Base-by-base conservation (phyloP, 495 filamentous ascomycete genomes). In the Aspergillus ostianus region DNA sequence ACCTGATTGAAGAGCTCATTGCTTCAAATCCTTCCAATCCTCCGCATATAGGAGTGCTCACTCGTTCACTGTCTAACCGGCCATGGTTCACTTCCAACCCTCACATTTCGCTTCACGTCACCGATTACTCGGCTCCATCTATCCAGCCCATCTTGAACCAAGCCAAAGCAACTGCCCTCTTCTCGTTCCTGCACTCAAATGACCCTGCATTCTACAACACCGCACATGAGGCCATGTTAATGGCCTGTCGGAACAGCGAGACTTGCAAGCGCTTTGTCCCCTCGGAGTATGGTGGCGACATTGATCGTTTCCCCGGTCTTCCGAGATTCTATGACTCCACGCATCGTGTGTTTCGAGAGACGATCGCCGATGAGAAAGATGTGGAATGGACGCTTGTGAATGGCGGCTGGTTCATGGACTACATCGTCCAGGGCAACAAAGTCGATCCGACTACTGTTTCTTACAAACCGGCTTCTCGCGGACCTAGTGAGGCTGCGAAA, bases 1-100 rank as follows among this genome's bases (percentile, higher is more conserved):
- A 51, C 18, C 48, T 51, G 3, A 51, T 51, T n/a, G 48, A 51
- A 18, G 48, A 51, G 15, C 48, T 51, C 18, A 2, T 51, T 18
- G 13, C 18, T 19, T 20, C 36, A 2, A 13, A 41, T 4, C 36
- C 36, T 4, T 41, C 36, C 36, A 41, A 41, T 41, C 36, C 36
- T 12, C 36, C 36, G 2, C 36, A 41, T 2, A 41, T 41, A 13
- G 36, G 36, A 41, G 36, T 41, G 2, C 13, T 41, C 1, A 41
- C 36, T 41, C 36, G 36, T 5, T 41, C 36, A 4, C 36, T 41
- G 2, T 41, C 36, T 4, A 41, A 41, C 13, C 36, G 36, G 1
- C 36, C 36, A 13, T 41, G 36, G 36, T 41, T 41, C 13, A 41
- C 36, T 2, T 41, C 36, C 4, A 41, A 41, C 36, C 36, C 36